Percentiles rank a stretch among this genome's conserved stretches.
Evolutionary conservation across 176 grass and related monocot species (phyloP).

Genomic region (Raddia distichophylla): DNA sequence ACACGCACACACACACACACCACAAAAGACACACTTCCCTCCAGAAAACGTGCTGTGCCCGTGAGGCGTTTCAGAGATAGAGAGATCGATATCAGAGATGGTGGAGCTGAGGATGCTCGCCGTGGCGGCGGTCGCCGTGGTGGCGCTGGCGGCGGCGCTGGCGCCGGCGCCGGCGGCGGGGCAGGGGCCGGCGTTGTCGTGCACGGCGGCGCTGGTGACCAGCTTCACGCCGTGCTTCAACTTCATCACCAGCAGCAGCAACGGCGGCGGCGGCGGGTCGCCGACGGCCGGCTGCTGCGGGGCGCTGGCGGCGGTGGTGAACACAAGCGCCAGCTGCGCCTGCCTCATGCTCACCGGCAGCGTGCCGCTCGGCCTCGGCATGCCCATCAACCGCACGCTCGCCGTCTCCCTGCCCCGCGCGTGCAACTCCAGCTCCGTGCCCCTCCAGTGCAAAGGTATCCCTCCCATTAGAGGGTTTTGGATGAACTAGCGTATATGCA

Average conservation of each 20-base stretch:
- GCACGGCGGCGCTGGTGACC: constrained; percentile 60
- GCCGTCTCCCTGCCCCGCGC: constrained; percentile 60
- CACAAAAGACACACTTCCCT: not conserved
- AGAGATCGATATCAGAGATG: not conserved
- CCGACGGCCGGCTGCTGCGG: constrained; percentile 71
- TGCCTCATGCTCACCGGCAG: constrained; percentile 77
- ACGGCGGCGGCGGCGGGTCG: constrained; percentile 50
- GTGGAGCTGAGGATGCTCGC: not conserved
- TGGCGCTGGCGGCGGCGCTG: not conserved
- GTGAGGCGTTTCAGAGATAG: not conserved
- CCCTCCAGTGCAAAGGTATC: constrained; percentile 68
- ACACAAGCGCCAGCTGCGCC: constrained; percentile 60
- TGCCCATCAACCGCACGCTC: constrained; percentile 75
- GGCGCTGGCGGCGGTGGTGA: constrained; percentile 45
- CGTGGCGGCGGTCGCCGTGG: not conserved
- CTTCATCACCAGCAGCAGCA: constrained; percentile 64
- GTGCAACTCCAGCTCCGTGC: constrained; percentile 60
- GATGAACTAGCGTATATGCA: too few relatives aligned
- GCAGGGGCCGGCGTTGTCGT: constrained; percentile 57
- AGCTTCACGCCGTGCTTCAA: constrained; percentile 85
- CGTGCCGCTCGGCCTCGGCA: constrained; percentile 65
- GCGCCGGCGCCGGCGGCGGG: constrained; percentile 30
- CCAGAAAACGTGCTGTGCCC: too few relatives aligned
- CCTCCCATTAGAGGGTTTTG: too few relatives aligned
- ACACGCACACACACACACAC: not conserved